phyloP scores from a whole-genome alignment of 352 stramenopile genomes.

The Pythium dissimile region DNA sequence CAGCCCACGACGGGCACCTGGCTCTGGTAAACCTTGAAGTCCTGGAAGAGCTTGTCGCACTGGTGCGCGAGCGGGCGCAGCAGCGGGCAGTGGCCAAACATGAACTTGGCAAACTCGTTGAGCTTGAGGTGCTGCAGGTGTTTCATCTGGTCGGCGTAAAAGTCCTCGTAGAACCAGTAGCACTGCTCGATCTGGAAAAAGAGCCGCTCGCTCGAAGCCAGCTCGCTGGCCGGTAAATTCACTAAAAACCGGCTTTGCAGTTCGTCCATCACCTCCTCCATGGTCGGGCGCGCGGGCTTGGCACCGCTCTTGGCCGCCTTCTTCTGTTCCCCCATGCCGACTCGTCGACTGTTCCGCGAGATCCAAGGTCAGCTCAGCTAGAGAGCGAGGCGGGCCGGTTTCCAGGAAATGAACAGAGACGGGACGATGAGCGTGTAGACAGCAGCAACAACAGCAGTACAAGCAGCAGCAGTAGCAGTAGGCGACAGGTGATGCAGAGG shows the following conservation, averaged over 20 bases:
- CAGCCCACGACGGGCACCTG: conserved; percentile 93
- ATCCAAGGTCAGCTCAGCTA: too few species aligned
- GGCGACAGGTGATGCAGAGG: neutral
- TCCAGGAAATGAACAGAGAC: too few species aligned
- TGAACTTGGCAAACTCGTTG: conserved; percentile 91
- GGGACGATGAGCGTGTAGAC: too few species aligned
- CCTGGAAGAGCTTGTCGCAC: conserved; percentile 91
- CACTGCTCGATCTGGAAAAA: conserved; percentile 98
- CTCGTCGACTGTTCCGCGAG: too few species aligned
- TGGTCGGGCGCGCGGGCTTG: conserved; percentile 30
- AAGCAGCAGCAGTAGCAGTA: too few species aligned
- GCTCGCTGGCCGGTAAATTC: conserved; percentile 90
- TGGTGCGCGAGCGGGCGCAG: conserved; percentile 77
- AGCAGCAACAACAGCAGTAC: too few species aligned
- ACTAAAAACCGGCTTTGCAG: conserved; percentile 95
- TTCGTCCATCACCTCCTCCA: conserved; percentile 94
- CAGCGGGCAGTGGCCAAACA: conserved; percentile 91
- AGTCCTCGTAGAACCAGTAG: conserved; percentile 98
- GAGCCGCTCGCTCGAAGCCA: conserved; percentile 90
- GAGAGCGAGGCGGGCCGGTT: too few species aligned
- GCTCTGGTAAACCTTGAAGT: conserved; percentile 94
- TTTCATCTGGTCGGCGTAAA: conserved; percentile 89
- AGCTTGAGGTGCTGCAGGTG: conserved; percentile 90
- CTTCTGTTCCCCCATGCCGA: conserved; percentile 26
- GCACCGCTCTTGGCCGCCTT: conserved; percentile 20